Evolutionary conservation across 2,329 filamentous ascomycete genomes (phyloP), one percentile per base, ranked within the genome.

Genomic region (Paraphoma sp.): DNA sequence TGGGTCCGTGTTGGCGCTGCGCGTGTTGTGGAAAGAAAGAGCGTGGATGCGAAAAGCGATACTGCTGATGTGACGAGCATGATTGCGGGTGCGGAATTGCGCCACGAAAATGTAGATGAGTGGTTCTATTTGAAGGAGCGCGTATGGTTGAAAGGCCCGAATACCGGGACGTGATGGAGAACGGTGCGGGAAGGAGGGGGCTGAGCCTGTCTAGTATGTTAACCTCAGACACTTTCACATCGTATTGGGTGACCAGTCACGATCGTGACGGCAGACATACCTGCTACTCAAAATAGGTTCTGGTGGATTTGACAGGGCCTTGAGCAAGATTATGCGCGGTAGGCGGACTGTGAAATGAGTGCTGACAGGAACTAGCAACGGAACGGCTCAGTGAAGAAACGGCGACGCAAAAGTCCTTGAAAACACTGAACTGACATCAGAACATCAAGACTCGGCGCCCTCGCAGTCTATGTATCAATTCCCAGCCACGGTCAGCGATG

Each of bases 1-100:
- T 67, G 66, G 18, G 68, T 68, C 45, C 64, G 60, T 45, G 70
- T 65, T 42, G 68, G 63, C 11, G 62, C 59, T 18, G 72, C 70
- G 16, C 55, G 54, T 51, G 62, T 49, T 12, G 67, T 54, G 36
- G 57, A 59, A 47, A 65, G 45, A 36, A 59, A 41, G 45, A 60
- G 17, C 23, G 59, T 55, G 53, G 56, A 48, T 40, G 63, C 29
- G 8, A 63, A 41, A 14, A 66, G 31, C 36, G 60, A 31, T 41
- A 49, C 36, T 42, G 55, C 30, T 53, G 57, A 40, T 48, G 28
- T 56, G 57, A 60, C 33, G 14, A 68, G 50, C 59, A 66, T 62
- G 53, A 48, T 60, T 43, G 55, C 43, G 44, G 14, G 6, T 14
- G 30, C n/a, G 38, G 3, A 28, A 23, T 12, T 28, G 18, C 12